Evolutionary conservation across 768 basidiomycete genomes (phyloP).

Genomic region (Termitomyces sp.): DNA sequence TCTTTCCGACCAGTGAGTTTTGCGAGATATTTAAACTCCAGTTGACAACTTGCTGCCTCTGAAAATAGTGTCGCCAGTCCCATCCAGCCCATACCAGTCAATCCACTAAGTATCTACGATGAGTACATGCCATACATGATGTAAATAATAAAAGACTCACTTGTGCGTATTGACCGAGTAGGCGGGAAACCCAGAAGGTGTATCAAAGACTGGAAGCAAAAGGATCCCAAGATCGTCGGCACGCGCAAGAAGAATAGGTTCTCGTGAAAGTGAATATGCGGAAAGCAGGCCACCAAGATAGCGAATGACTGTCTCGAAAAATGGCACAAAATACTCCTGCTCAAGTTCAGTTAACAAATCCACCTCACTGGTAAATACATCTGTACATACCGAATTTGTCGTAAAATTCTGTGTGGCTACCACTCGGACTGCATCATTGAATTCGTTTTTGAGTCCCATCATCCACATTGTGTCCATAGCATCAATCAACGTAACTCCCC

Average conservation of each 20-base stretch:
- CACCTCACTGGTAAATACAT: not conserved
- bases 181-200: constrained; percentile 56
- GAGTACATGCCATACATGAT: not conserved
- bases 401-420: constrained; percentile 41
- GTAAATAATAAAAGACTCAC: constrained; percentile 20
- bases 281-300: constrained; percentile 71
- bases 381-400: constrained; percentile 21
- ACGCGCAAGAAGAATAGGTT: constrained; percentile 49
- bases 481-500: constrained; percentile 66
- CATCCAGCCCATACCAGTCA: constrained; percentile 26
- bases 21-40: constrained; percentile 76
- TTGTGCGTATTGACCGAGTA: constrained; percentile 53
- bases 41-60: constrained; percentile 47
- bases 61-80: constrained; percentile 24
- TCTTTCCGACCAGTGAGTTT: constrained; percentile 55
- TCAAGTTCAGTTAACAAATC: constrained; percentile 1
- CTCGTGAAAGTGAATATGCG: constrained; percentile 67
- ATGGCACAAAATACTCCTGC: constrained; percentile 34
- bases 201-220: constrained; percentile 59
- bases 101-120: constrained; percentile 17
- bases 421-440: constrained; percentile 47
- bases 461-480: constrained; percentile 78
- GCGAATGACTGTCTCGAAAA: constrained; percentile 77
- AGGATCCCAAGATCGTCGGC: constrained; percentile 64
- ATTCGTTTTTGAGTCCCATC: constrained; percentile 70